Conservation (phyloP, 805 yeast genomes). For the Torulaspora maleeae region DNA sequence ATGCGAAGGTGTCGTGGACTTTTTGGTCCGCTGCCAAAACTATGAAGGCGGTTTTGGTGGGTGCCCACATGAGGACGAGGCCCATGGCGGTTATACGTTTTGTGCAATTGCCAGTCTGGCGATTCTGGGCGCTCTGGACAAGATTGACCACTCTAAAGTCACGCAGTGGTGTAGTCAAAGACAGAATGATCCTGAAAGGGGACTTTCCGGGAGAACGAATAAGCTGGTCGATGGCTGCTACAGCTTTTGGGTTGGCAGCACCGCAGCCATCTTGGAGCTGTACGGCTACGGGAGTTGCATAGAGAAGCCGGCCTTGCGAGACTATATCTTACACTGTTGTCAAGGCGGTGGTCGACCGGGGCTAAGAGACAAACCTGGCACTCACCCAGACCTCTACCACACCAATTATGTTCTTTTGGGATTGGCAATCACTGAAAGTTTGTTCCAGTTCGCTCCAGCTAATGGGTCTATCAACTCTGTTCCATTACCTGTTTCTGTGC, state of each 20-base stretch:
- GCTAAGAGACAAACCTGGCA: constrained; percentile 82
- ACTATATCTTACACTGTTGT: constrained; percentile 70
- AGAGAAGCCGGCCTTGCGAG: constrained; percentile 53
- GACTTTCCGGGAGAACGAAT: constrained; percentile 84
- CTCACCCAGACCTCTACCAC: constrained; percentile 79
- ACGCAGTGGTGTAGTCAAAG: constrained; percentile 65
- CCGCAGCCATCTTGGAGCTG: constrained; percentile 48
- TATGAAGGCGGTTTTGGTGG: constrained; percentile 97
- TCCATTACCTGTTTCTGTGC: not conserved
- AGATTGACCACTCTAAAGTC: constrained; percentile 47
- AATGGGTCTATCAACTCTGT: not conserved
- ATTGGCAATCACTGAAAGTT: constrained; percentile 37
- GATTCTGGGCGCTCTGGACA: constrained; percentile 41
- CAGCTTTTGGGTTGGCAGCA: constrained; percentile 91
- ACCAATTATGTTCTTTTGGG: constrained; percentile 84
- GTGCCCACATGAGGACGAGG: constrained; percentile 67
- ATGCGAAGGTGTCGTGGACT: constrained; percentile 47
- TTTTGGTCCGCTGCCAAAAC: constrained; percentile 71
- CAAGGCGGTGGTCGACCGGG: constrained; percentile 66
- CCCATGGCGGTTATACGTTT: constrained; percentile 95
- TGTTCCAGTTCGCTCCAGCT: constrained; percentile 5
- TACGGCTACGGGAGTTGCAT: constrained; percentile 35
- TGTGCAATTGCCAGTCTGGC: constrained; percentile 73
- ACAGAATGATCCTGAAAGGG: constrained; percentile 75
- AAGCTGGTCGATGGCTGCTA: constrained; percentile 96